Conservation (phyloP, 768 basidiomycete species). For the Panus rudis region DNA sequence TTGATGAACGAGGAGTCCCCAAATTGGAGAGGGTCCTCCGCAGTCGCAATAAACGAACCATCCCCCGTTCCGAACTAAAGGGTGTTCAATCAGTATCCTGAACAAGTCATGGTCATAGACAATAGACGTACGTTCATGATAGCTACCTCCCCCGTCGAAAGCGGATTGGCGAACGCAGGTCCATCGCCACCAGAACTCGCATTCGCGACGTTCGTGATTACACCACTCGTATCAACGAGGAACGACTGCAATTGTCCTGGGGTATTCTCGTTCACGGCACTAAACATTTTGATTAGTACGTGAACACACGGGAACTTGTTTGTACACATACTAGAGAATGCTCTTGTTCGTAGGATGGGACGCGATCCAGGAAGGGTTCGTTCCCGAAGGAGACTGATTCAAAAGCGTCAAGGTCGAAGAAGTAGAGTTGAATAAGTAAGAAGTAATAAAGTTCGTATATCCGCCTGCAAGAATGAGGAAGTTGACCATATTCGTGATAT, state of each 20-base stretch:
- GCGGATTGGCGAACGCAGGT: constrained; percentile 44
- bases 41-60: constrained; percentile 45
- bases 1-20: constrained; percentile 34
- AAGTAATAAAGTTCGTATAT: constrained; percentile 51
- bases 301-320: too few relatives aligned
- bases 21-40: constrained; percentile 28
- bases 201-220: constrained; percentile 38
- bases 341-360: constrained; percentile 48
- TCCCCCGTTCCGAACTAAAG: constrained; percentile 47
- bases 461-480: constrained; percentile 67
- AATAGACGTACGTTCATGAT: constrained; percentile 42
- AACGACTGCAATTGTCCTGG: constrained; percentile 49
- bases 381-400: constrained; percentile 41
- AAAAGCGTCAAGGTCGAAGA: constrained; percentile 40
- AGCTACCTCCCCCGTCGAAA: constrained; percentile 53
- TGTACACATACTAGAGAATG: constrained; percentile 51
- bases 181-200: constrained; percentile 40
- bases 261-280: constrained; percentile 52
- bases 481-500: constrained; percentile 54
- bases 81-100: neutral
- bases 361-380: constrained; percentile 55
- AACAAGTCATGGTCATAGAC: neutral
- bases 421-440: constrained; percentile 54
- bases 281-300: constrained; percentile 19
- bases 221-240: constrained; percentile 36